Evolutionary conservation across 805 yeast species (phyloP).

Genomic region (Candida arabinofermentans): DNA sequence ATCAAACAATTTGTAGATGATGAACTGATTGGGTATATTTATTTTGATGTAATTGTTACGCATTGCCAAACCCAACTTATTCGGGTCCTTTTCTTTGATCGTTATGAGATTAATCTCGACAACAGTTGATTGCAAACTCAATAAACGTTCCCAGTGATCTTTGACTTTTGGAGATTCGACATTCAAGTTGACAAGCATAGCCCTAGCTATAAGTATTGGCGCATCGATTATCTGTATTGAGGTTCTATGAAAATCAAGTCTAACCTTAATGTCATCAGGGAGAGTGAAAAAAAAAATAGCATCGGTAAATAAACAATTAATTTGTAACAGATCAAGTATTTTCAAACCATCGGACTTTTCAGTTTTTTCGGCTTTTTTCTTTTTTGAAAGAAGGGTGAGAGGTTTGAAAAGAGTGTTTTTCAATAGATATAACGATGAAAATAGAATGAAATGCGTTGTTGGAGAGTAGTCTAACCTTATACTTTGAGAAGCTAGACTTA

Average conservation of each 20-base stretch:
- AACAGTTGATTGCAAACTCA: constrained; percentile 24
- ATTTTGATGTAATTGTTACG: constrained; percentile 40
- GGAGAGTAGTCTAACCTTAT: constrained; percentile 39
- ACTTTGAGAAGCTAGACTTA: constrained; percentile 1
- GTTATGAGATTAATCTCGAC: constrained; percentile 6
- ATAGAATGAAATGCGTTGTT: constrained; percentile 40
- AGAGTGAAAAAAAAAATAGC: constrained; percentile 32
- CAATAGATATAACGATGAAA: constrained; percentile 43
- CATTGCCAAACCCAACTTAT: constrained; percentile 10
- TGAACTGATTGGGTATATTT: constrained; percentile 67
- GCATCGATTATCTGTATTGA: constrained; percentile 15
- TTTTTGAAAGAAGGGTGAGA: not conserved
- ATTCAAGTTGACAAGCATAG: constrained; percentile 37
- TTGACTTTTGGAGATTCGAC: constrained; percentile 49
- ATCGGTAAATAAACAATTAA: constrained; percentile 14
- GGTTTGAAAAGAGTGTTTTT: constrained; percentile 33
- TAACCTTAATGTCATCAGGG: constrained; percentile 46
- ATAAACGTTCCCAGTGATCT: constrained; percentile 46
- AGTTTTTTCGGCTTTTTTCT: not conserved
- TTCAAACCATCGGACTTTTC: not conserved
- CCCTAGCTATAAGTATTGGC: constrained; percentile 11
- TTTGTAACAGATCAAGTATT: constrained; percentile 1
- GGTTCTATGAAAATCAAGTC: constrained; percentile 38
- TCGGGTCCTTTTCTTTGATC: not conserved
- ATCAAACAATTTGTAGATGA: constrained; percentile 77